Conservation (phyloP, 345 rosid species). For the Eucalyptus cloeziana region DNA sequence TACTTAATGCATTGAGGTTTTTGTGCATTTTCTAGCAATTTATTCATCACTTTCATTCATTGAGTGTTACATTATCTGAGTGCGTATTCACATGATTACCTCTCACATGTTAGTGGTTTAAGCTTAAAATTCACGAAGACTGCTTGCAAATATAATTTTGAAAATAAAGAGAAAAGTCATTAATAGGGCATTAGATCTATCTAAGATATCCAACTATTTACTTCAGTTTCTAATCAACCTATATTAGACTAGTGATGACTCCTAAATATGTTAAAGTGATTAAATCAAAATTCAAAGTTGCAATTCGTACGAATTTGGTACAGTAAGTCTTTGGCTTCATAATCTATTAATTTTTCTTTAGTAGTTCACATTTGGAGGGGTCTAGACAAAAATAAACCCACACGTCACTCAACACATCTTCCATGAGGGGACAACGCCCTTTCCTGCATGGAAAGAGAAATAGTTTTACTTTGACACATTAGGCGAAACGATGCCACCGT, state of each 20-base stretch:
- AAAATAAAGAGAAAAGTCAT: background rate
- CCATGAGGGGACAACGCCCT: background rate
- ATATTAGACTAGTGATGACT: too few species aligned
- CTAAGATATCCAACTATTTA: background rate
- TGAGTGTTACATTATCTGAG: background rate
- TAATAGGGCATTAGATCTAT: background rate
- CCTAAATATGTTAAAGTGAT: background rate
- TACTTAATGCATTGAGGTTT: background rate
- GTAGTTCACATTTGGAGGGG: background rate
- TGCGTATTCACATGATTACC: background rate
- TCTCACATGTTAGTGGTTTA: background rate
- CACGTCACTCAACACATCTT: background rate
- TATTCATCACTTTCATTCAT: background rate
- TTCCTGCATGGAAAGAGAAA: background rate
- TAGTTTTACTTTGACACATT: background rate
- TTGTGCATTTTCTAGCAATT: background rate
- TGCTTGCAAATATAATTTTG: background rate
- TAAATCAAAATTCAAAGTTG: too few species aligned
- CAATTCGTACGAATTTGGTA: background rate
- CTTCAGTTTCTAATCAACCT: background rate
- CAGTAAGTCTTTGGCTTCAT: background rate
- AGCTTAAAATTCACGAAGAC: background rate
- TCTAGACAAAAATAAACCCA: background rate
- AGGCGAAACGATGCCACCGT: background rate
- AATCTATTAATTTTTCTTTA: too few species aligned